phyloP scores from a whole-genome alignment of 208 protist species.

The Lotmaria passim region DNA sequence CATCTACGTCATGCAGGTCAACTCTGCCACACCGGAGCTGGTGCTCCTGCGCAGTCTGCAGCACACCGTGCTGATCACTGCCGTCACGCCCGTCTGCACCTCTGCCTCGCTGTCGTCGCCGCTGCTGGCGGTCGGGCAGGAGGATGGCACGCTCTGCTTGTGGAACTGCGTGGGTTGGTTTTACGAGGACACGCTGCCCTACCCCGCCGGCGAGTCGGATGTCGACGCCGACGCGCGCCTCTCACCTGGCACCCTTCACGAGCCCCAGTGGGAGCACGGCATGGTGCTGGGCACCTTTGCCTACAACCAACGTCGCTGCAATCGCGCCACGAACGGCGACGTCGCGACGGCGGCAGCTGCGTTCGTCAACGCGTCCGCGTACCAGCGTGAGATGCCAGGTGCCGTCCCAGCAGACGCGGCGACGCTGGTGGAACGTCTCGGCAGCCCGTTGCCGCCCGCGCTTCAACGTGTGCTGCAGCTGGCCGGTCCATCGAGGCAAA shows the following conservation, averaged over 20 bases:
- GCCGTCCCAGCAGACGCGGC: conserved; percentile 12
- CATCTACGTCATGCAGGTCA: conserved; percentile 31
- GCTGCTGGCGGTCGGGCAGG: conserved; percentile 47
- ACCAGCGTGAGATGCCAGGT: conserved; percentile 15
- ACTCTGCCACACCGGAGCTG: conserved; percentile 21
- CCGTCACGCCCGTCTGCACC: conserved; percentile 15
- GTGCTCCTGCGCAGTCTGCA: conserved; percentile 24
- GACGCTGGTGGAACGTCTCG: conserved; percentile 12
- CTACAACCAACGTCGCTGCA: conserved; percentile 41
- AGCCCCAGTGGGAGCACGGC: conserved; percentile 27
- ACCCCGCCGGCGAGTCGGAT: conserved; percentile 43
- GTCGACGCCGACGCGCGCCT: conserved; percentile 31
- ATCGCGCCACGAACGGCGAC: not conserved
- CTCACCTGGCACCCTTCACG: conserved; percentile 10
- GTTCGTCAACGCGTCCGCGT: not conserved
- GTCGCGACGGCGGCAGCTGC: not conserved
- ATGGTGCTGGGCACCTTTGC: conserved; percentile 38
- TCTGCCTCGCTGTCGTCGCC: conserved; percentile 21
- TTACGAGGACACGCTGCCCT: conserved; percentile 48
- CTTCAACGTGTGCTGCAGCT: conserved; percentile 12
- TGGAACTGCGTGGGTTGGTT: conserved; percentile 33
- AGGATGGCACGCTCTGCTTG: conserved; percentile 45
- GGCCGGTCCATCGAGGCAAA: not conserved
- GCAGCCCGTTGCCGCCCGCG: not conserved
- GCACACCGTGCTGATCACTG: conserved; percentile 25